Percentiles rank a stretch among this genome's conserved stretches.
These are phyloP conservation scores for Viola odorata DNA, from an alignment of 345 rosid genomes.

Conservation along the genomic window DNA sequence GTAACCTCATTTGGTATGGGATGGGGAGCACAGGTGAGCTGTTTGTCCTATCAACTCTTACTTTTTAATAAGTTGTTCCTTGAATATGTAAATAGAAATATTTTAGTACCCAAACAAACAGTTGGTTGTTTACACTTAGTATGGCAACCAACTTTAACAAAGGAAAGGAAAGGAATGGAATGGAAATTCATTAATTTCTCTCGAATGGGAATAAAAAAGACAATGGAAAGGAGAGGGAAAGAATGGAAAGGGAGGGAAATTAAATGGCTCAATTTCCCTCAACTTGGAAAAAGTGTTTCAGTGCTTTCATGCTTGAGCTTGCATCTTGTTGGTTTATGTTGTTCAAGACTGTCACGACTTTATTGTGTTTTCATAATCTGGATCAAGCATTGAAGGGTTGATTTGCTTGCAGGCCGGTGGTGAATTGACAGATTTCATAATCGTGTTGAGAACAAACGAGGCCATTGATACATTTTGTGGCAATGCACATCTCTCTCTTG, in stretches of 20 bases:
- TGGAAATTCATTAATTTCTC: too few species aligned
- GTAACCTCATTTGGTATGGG: slow-evolving; percentile 88
- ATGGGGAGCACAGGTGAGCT: slow-evolving; percentile 95
- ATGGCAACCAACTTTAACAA: too few species aligned
- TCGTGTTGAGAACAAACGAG: slow-evolving; percentile 71
- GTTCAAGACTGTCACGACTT: neutral
- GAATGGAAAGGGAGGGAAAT: too few species aligned
- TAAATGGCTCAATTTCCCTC: too few species aligned
- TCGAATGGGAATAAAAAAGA: too few species aligned
- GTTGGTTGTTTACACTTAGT: too few species aligned
- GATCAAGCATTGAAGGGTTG: neutral
- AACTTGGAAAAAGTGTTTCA: too few species aligned
- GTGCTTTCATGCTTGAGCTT: too few species aligned
- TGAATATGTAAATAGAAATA: neutral
- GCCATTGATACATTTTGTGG: slow-evolving; percentile 86
- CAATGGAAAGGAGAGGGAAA: too few species aligned
- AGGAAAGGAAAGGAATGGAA: too few species aligned
- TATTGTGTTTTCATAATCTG: neutral
- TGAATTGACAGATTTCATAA: slow-evolving; percentile 89
- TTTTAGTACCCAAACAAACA: too few species aligned
- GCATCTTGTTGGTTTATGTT: neutral
- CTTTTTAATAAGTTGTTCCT: neutral
- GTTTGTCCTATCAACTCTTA: neutral
- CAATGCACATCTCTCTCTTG: slow-evolving; percentile 71
- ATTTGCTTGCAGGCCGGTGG: slow-evolving; percentile 77